phyloP scores from a whole-genome alignment of 129 eudicot species.

The Smallanthus sonchifolius region DNA sequence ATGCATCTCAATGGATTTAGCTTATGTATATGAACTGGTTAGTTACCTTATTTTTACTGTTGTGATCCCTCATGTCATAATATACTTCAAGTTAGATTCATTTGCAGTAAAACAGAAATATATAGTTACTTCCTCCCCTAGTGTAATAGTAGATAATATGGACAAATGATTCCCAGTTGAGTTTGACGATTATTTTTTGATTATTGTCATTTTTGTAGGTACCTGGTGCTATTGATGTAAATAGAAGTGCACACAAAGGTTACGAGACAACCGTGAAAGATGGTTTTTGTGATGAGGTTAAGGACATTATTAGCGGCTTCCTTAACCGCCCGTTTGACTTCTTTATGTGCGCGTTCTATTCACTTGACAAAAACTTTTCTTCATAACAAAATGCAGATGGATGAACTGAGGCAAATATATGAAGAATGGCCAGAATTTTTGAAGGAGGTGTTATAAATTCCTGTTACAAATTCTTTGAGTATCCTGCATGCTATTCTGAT shows the following conservation, averaged over 20 bases:
- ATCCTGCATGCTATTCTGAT: no score
- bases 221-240: no score
- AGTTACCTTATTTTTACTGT: conserved; percentile 12
- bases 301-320: conserved; percentile 14
- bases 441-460: conserved; percentile 56
- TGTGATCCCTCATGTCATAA: not conserved
- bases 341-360: not conserved
- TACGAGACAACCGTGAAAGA: conserved; percentile 81
- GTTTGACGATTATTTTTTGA: not conserved
- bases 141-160: not conserved
- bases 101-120: conserved; percentile 1
- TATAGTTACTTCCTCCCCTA: not conserved
- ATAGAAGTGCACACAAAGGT: conserved; percentile 26
- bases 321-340: not conserved
- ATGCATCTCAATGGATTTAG: conserved; percentile 71
- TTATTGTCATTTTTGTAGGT: conserved; percentile 36
- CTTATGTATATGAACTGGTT: conserved; percentile 90
- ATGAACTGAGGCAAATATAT: conserved; percentile 88
- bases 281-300: conserved; percentile 89
- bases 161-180: not conserved
- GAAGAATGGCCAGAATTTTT: conserved; percentile 88
- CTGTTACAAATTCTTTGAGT: not conserved
- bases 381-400: conserved; percentile 50
- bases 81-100: conserved; percentile 1
- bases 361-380: conserved; percentile 14